phyloP scores from a whole-genome alignment of 106 monocot species.

The Phalaenopsis aphrodite region DNA sequence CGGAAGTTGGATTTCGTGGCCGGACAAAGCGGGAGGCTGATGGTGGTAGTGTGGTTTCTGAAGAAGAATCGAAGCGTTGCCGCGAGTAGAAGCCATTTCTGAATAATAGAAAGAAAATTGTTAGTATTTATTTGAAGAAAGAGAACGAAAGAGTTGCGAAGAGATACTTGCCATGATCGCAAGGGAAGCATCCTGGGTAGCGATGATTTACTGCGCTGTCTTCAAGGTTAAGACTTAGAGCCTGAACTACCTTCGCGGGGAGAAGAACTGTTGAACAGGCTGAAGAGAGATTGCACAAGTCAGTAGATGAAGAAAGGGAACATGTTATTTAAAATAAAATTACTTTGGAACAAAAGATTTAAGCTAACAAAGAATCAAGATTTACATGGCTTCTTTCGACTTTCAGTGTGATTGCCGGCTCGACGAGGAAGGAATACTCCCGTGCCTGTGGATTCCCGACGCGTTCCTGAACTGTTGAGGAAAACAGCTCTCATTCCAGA shows the following conservation, averaged over 20 bases:
- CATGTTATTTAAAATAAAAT: neutral
- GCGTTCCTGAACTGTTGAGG: conserved; percentile 17
- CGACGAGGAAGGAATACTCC: conserved; percentile 67
- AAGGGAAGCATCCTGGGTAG: conserved; percentile 14
- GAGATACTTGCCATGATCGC: conserved; percentile 32
- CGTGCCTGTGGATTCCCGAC: conserved; percentile 48
- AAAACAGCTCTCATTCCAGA: conserved; percentile 57
- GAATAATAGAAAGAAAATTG: neutral
- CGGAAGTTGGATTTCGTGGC: conserved; percentile 1
- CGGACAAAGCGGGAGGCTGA: neutral
- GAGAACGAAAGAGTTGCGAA: too few relatives aligned
- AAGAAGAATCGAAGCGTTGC: neutral
- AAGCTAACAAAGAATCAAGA: neutral
- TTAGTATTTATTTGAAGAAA: accelerated
- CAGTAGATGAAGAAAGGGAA: neutral
- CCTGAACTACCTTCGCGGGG: conserved; percentile 61
- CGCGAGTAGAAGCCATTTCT: neutral
- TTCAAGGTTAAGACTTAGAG: conserved; percentile 44
- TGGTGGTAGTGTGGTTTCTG: neutral
- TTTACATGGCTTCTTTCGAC: conserved; percentile 40
- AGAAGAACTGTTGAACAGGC: conserved; percentile 60
- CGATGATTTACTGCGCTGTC: conserved; percentile 13
- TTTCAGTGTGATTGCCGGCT: conserved; percentile 20
- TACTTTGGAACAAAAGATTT: neutral
- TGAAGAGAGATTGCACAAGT: neutral